Conservation (phyloP, 805 yeast genomes). For the Starmerella davenportii region DNA sequence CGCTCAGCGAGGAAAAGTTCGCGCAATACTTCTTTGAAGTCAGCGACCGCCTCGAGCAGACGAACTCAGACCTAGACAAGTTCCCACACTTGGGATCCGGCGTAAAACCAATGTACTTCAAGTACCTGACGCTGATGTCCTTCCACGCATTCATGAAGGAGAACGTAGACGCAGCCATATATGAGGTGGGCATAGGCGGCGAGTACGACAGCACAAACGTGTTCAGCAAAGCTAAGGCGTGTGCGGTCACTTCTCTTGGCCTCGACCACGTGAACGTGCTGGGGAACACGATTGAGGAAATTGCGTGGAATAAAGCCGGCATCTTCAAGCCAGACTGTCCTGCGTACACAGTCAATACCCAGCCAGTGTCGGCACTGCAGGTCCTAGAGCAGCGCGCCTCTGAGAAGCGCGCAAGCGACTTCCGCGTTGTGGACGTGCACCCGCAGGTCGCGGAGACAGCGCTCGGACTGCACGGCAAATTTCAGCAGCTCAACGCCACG, state of each 20-base stretch:
- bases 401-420: slow-evolving; percentile 33
- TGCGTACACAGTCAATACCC: slow-evolving; percentile 47
- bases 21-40: slow-evolving; percentile 85
- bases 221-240: slow-evolving; percentile 56
- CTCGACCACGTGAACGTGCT: slow-evolving; percentile 79
- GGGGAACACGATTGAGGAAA: slow-evolving; percentile 72
- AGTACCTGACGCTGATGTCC: slow-evolving; percentile 72
- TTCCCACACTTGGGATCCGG: slow-evolving; percentile 63
- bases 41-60: slow-evolving; percentile 58
- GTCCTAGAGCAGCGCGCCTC: slow-evolving; percentile 44
- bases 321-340: slow-evolving; percentile 54
- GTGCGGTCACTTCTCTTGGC: slow-evolving; percentile 76
- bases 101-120: slow-evolving; percentile 80
- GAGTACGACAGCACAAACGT: slow-evolving; percentile 93
- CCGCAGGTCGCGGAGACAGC: slow-evolving; percentile 22
- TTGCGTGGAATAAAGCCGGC: slow-evolving; percentile 94
- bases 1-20: slow-evolving; percentile 63
- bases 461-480: slow-evolving; percentile 40
- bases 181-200: slow-evolving; percentile 98
- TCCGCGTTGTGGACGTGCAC: slow-evolving; percentile 36
- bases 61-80: slow-evolving; percentile 34
- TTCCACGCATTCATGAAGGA: slow-evolving; percentile 81
- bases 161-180: slow-evolving; percentile 82
- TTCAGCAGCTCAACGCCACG: slow-evolving; percentile 74
- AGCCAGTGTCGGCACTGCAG: slow-evolving; percentile 31